Evolutionary conservation across 768 basidiomycete species (phyloP).

Genomic region (Lentinus brumalis): DNA sequence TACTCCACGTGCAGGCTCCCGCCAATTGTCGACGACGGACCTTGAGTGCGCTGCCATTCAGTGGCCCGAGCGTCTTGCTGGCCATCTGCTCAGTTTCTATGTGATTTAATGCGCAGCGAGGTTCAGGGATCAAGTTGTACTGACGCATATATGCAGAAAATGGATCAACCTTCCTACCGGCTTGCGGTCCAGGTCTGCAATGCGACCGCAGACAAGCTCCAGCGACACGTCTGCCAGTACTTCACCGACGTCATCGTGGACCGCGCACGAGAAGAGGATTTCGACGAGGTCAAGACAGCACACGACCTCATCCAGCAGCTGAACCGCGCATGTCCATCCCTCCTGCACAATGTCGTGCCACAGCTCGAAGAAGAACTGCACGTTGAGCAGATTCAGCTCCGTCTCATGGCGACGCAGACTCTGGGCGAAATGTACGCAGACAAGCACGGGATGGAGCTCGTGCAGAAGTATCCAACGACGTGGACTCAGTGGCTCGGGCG

Average conservation of each 20-base stretch:
- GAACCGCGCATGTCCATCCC: constrained; percentile 73
- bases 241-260: constrained; percentile 87
- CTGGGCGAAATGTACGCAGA: constrained; percentile 92
- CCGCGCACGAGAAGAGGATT: constrained; percentile 61
- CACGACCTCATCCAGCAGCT: constrained; percentile 87
- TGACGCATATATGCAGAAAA: constrained; percentile 42
- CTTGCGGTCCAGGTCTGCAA: constrained; percentile 88
- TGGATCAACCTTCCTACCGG: constrained; percentile 76
- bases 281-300: constrained; percentile 68
- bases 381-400: constrained; percentile 68
- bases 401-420: constrained; percentile 81
- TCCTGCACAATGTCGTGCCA: constrained; percentile 89
- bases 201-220: constrained; percentile 79
- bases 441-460: constrained; percentile 70
- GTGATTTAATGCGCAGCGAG: not conserved
- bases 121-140: not conserved
- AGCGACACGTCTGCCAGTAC: constrained; percentile 87
- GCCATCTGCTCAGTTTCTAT: too few species aligned
- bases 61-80: not conserved
- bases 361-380: constrained; percentile 90
- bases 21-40: too few species aligned
- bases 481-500: constrained; percentile 86
- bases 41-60: not conserved
- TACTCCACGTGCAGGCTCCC: too few species aligned
- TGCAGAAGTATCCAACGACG: constrained; percentile 76